Conservation (phyloP, 768 basidiomycete species). For the Leccinum variicolor region DNA sequence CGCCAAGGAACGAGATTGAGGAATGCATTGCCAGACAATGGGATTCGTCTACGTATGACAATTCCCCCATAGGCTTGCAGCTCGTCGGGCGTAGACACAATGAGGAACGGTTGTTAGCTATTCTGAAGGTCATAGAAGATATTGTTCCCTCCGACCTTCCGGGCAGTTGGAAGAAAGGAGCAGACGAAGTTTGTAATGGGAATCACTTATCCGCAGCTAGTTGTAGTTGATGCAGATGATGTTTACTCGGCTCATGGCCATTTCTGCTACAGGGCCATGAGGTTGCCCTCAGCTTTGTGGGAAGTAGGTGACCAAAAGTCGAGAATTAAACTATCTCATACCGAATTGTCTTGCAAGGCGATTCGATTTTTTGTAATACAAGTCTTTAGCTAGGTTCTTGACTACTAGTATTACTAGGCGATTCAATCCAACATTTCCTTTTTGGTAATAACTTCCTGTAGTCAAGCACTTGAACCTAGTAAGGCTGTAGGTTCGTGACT, state of each 20-base stretch:
- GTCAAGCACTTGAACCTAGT: too few species aligned
- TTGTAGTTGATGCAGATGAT: neutral
- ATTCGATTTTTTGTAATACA: neutral
- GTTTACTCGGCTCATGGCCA: conserved; percentile 10
- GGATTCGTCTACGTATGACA: conserved; percentile 40
- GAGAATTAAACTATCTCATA: neutral
- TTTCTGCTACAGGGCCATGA: conserved; percentile 4
- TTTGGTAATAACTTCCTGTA: neutral
- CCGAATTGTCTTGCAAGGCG: neutral
- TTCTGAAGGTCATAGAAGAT: conserved; percentile 39
- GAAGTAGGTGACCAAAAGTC: conserved; percentile 10
- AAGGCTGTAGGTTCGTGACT: too few species aligned
- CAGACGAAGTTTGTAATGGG: conserved; percentile 11
- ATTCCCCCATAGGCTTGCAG: conserved; percentile 46
- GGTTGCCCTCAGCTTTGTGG: conserved; percentile 2
- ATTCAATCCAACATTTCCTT: neutral
- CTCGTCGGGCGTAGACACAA: conserved; percentile 48
- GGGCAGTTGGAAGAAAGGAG: conserved; percentile 5
- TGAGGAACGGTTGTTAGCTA: conserved; percentile 47
- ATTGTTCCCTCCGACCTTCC: conserved; percentile 16
- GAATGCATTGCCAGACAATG: conserved; percentile 36
- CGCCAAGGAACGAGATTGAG: conserved; percentile 37
- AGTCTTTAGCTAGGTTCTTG: too few species aligned
- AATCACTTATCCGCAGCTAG: neutral
- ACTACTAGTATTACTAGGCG: neutral